Base-by-base conservation (phyloP, 768 basidiomycete species). In the Artomyces pyxidatus region DNA sequence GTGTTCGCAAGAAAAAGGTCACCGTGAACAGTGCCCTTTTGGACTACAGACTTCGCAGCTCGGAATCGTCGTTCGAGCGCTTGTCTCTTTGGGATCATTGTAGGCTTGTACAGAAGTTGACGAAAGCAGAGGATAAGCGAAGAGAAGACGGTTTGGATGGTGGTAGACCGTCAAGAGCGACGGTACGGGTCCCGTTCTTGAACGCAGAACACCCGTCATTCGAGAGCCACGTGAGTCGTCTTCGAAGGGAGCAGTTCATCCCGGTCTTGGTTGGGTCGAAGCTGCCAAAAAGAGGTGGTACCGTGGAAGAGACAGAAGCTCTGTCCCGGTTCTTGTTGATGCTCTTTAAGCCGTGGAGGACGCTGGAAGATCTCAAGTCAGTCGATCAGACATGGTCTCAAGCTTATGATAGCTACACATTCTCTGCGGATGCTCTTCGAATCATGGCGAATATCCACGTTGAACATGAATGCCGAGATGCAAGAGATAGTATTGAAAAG, bases 271-370 rank as follows among this genome's bases (percentile, higher is more conserved):
- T 72, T n/a, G 73, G 73, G 1, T 48, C 67, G 0, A 29, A 27
- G 0, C 43, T 75, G 1, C 71, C 71, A 6, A 51, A 65, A 0
- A 44, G 62, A 5, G 65, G 72, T 48, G 9, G 26, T 6, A 19
- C 46, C 5, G 48, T 2, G 2, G 39, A 59, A 8, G 3, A 41
- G 0, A 49, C 53, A 11, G 53, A 49, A 0, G 45, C 45, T 5
- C 70, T 69, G 47, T 65, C 59, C 45, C 52, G 65, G 1, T 44
- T 68, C 2, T 73, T 73, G 71, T 48, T 74, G 3, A 62, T 70
- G 14, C 58, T 73, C 0, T 74, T 74, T 52, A 71, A 71, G 51
- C 73, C 72, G 0, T 74, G 72, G 73, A 29, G 59, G 1, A 25
- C 41, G 35, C 32, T 54, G 1, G 17, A 4, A 5, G 4, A 45